Conservation (phyloP, 805 yeast genomes). For the Schwanniomyces vanrijiae region DNA sequence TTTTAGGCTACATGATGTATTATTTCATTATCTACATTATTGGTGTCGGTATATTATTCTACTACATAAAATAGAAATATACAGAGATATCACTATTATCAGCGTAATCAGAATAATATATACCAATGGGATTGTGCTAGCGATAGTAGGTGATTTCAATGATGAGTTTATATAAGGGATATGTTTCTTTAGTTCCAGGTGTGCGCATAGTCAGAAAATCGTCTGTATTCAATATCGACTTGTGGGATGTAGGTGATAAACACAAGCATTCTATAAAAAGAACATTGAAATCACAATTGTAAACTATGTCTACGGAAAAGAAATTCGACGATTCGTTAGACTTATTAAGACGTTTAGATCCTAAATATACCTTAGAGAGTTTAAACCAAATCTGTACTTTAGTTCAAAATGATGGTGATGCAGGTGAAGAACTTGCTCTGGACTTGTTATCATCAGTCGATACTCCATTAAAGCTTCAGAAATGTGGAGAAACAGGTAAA, state of each 20-base stretch:
- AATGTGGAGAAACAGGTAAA: conserved; percentile 58
- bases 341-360: conserved; percentile 42
- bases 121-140: too few species aligned
- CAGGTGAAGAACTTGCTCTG: conserved; percentile 65
- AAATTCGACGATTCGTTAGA: conserved; percentile 41
- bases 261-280: neutral
- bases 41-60: too few species aligned
- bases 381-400: conserved; percentile 37
- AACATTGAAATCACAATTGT: neutral
- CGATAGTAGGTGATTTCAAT: too few species aligned
- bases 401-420: conserved; percentile 32
- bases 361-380: conserved; percentile 31
- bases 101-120: too few species aligned
- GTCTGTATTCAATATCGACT: neutral
- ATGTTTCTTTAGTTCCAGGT: neutral
- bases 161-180: neutral
- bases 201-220: neutral
- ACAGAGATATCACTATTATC: too few species aligned
- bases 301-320: conserved; percentile 28
- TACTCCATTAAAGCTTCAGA: conserved; percentile 63
- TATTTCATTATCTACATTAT: too few species aligned
- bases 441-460: conserved; percentile 87
- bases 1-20: too few species aligned
- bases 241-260: neutral
- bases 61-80: too few species aligned